phyloP scores from a whole-genome alignment of 129 eudicot genomes.

The Helianthus tuberosus region DNA sequence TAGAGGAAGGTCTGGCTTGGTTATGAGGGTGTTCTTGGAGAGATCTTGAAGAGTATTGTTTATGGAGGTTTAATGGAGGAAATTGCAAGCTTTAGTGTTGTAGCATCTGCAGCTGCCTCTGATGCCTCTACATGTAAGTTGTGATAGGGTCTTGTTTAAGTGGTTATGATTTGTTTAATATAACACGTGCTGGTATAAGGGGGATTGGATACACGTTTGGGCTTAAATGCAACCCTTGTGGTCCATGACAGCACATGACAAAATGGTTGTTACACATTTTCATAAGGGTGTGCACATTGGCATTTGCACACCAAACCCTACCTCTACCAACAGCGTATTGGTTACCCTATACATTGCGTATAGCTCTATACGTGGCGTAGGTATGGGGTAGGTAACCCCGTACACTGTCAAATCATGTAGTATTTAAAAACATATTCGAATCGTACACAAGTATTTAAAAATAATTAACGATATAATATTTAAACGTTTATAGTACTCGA shows the following conservation, averaged over 20 bases:
- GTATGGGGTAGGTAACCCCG: no score
- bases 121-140: slow-evolving; percentile 48
- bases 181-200: neutral
- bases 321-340: no score
- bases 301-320: no score
- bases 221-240: neutral
- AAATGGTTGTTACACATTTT: neutral
- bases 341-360: no score
- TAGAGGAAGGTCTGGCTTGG: slow-evolving; percentile 31
- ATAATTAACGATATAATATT: no score
- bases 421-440: no score
- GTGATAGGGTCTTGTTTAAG: neutral
- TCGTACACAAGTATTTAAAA: no score
- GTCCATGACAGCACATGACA: neutral
- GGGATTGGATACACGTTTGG: neutral
- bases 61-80: slow-evolving; percentile 59
- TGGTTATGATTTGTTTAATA: neutral
- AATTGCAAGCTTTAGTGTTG: slow-evolving; percentile 57
- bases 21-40: slow-evolving; percentile 32
- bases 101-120: slow-evolving; percentile 64
- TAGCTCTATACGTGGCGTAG: no score
- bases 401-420: no score
- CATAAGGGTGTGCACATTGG: no score
- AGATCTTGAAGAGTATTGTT: slow-evolving; percentile 58
- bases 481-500: no score